A percentile compares a stretch with the other conserved stretches of the same genome.
Conservation (phyloP, 225 moss, liverwort and hornwort species). For the Lunularia cruciata region DNA sequence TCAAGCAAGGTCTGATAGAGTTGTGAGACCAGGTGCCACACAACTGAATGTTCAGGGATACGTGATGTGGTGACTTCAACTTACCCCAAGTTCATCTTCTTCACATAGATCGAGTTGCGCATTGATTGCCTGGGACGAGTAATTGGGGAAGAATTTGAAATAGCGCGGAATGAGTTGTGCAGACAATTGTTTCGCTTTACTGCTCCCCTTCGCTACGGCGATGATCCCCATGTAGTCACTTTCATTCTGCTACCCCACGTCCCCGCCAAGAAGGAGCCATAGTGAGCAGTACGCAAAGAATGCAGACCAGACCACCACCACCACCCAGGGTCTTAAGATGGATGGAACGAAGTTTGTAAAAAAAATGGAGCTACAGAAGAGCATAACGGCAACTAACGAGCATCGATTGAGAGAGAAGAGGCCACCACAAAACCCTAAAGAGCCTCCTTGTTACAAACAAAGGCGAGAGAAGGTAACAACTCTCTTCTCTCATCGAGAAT, state of each 20-base stretch:
- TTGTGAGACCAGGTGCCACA: too few relatives aligned
- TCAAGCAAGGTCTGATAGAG: too few relatives aligned
- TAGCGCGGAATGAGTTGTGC: constrained; percentile 95
- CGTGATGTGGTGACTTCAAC: too few relatives aligned
- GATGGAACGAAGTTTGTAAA: constrained; percentile 29
- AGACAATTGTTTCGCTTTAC: constrained; percentile 89
- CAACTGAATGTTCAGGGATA: too few relatives aligned
- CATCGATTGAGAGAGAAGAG: constrained; percentile 22
- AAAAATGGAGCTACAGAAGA: constrained; percentile 52
- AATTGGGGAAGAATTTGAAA: constrained; percentile 82
- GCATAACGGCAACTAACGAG: constrained; percentile 45
- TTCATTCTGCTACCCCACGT: constrained; percentile 71
- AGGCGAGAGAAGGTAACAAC: constrained; percentile 36
- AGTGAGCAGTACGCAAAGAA: constrained; percentile 45
- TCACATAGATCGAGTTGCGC: constrained; percentile 98
- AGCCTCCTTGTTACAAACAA: constrained; percentile 38
- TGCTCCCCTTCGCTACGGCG: constrained; percentile 85
- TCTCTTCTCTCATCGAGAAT: constrained; percentile 25
- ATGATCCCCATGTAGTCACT: constrained; percentile 95
- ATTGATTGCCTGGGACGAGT: constrained; percentile 89
- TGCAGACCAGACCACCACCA: constrained; percentile 32
- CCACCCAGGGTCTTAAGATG: constrained; percentile 25
- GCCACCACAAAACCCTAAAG: constrained; percentile 53
- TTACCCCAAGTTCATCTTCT: constrained; percentile 96
- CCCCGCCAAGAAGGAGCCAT: constrained; percentile 44